These are phyloP conservation scores for Kluyveromyces sp. DNA, from an alignment of 1,139 yeast genomes.

Conservation along the genomic window DNA sequence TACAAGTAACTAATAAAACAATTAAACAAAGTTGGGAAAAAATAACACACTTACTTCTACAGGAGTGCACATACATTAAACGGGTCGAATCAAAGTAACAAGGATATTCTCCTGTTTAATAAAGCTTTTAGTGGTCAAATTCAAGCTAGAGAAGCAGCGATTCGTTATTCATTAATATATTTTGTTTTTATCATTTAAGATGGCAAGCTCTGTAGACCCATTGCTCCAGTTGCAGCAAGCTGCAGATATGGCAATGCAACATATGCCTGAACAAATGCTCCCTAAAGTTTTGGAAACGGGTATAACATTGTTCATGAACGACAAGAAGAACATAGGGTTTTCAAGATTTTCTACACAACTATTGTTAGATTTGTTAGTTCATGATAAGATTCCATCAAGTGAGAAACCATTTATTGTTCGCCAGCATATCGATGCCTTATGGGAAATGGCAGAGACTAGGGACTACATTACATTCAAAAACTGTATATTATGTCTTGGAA, in stretches of 20 bases:
- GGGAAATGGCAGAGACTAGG: constrained; percentile 16
- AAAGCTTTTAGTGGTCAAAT: too few species aligned
- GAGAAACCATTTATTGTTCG: constrained; percentile 29
- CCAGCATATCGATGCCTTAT: constrained; percentile 20
- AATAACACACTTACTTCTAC: too few species aligned
- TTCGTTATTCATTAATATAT: neutral
- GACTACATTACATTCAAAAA: constrained; percentile 29
- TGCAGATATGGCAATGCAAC: constrained; percentile 40
- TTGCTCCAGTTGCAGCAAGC: constrained; percentile 45
- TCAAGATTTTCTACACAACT: constrained; percentile 20
- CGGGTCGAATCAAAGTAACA: too few species aligned
- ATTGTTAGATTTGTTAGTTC: constrained; percentile 21
- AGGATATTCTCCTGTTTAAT: too few species aligned
- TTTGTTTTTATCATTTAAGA: neutral
- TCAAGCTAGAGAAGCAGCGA: too few species aligned
- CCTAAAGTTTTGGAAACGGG: constrained; percentile 50
- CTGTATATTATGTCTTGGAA: constrained; percentile 28
- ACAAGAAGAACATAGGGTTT: constrained; percentile 24
- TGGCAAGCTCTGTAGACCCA: constrained; percentile 4
- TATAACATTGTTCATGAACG: constrained; percentile 39
- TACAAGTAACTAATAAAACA: too few species aligned
- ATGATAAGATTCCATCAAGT: constrained; percentile 16
- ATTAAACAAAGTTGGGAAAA: too few species aligned
- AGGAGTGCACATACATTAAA: too few species aligned
- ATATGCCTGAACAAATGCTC: constrained; percentile 35